Evolutionary conservation across 2,329 filamentous ascomycete genomes (phyloP).

Genomic region (Sporothrix euskadiensis): DNA sequence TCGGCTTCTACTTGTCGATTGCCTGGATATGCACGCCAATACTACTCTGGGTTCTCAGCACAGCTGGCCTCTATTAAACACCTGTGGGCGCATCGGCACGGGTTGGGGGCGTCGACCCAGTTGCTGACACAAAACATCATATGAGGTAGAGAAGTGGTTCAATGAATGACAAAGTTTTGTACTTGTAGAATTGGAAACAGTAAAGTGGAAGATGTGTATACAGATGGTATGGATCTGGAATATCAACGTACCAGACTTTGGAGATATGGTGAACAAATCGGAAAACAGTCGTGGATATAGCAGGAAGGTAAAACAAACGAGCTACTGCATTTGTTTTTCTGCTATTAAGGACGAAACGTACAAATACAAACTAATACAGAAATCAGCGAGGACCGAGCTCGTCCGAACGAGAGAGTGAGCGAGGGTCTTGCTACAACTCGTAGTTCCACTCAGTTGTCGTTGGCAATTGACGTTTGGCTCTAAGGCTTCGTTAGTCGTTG

Average conservation of each 20-base stretch:
- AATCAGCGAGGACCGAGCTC: background rate
- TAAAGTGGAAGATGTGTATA: background rate
- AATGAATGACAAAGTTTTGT: too few relatives aligned
- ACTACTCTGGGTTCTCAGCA: background rate
- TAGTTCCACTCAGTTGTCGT: background rate
- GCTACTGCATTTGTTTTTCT: too few relatives aligned
- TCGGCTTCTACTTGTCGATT: conserved; percentile 40
- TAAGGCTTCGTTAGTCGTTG: background rate
- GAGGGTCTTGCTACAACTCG: background rate
- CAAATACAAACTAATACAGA: background rate
- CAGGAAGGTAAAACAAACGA: background rate
- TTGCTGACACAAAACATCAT: background rate
- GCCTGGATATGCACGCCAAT: conserved; percentile 39
- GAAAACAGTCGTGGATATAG: background rate
- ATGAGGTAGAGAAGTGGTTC: too few relatives aligned
- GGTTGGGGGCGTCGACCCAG: background rate
- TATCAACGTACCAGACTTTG: background rate
- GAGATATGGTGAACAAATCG: background rate
- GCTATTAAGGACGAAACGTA: background rate
- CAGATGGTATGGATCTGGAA: conserved; percentile 2
- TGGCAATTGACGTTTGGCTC: background rate
- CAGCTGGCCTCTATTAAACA: background rate
- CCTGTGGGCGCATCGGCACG: background rate
- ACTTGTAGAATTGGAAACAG: background rate
- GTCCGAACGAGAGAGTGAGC: background rate